A percentile compares a stretch with the other conserved stretches of the same genome.
phyloP scores from a whole-genome alignment of 805 yeast species.

The Myxozyma geophila region DNA sequence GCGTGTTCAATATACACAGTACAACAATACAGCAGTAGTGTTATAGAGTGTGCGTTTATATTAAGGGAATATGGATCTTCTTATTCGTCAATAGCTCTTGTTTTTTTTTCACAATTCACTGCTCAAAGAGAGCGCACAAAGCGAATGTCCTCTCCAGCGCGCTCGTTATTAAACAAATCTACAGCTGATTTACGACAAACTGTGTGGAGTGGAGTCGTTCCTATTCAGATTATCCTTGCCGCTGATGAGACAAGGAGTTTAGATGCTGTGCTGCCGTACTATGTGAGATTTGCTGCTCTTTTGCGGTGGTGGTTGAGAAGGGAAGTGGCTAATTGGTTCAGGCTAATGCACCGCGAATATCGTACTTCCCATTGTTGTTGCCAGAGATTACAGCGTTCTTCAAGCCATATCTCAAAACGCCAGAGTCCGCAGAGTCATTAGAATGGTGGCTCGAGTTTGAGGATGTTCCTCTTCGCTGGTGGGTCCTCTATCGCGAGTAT shows the following conservation, averaged over 20 bases:
- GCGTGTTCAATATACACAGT: background rate
- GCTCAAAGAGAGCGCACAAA: background rate
- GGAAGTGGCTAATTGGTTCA: background rate
- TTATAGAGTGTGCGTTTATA: too few species aligned
- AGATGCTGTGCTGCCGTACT: conserved; percentile 31
- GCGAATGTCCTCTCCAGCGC: background rate
- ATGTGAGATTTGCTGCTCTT: conserved; percentile 15
- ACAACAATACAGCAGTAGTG: too few species aligned
- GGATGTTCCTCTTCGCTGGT: conserved; percentile 70
- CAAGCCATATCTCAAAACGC: conserved; percentile 40
- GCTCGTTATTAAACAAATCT: background rate
- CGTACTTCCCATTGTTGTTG: conserved; percentile 42
- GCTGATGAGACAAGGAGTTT: conserved; percentile 33
- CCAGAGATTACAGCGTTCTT: conserved; percentile 37
- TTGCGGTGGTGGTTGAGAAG: background rate
- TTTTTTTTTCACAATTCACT: too few species aligned
- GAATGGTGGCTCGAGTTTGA: conserved; percentile 72
- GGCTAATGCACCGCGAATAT: conserved; percentile 34
- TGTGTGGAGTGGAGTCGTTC: conserved; percentile 42
- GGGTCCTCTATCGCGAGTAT: conserved; percentile 11
- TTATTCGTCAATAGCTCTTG: background rate
- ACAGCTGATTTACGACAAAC: conserved; percentile 12
- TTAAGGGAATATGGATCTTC: too few species aligned
- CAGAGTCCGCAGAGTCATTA: conserved; percentile 29
- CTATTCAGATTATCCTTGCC: conserved; percentile 39